Evolutionary conservation across 169 alveolate genomes (phyloP).

Genomic region (Eimeria mitis): DNA sequence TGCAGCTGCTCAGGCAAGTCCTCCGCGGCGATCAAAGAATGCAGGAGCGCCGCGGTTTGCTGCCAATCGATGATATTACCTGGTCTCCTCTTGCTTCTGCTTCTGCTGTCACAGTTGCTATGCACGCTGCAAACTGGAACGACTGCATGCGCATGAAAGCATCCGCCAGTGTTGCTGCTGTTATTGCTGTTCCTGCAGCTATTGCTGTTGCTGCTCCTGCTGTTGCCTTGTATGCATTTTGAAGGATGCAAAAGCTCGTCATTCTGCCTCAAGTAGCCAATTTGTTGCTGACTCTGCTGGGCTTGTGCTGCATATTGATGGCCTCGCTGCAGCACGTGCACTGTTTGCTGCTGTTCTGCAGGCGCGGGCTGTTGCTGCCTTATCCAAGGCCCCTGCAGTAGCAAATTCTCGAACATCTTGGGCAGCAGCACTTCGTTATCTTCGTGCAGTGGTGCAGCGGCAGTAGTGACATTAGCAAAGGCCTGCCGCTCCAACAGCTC

Average conservation of each 20-base stretch:
- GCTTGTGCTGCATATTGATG: not conserved
- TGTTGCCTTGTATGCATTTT: not conserved
- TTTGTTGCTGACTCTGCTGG: not conserved
- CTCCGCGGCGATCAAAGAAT: not conserved
- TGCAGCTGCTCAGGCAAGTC: not conserved
- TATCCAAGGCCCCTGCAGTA: not conserved
- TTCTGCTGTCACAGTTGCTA: not conserved
- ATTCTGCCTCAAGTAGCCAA: not conserved
- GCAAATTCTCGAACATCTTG: constrained; percentile 1
- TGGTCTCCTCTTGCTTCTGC: constrained; percentile 59
- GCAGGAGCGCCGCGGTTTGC: constrained; percentile 42
- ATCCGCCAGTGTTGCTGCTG: not conserved
- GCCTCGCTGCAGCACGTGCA: not conserved
- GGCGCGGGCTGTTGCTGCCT: not conserved
- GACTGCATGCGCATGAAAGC: not conserved
- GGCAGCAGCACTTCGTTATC: constrained; percentile 27
- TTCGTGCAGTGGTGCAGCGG: not conserved
- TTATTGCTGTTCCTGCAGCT: not conserved
- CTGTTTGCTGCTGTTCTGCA: constrained; percentile 3
- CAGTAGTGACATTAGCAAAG: not conserved
- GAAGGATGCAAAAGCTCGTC: not conserved
- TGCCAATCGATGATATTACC: constrained; percentile 56
- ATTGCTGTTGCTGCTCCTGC: not conserved
- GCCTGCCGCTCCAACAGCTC: not conserved
- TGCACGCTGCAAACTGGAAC: not conserved